Conservation (phyloP, 441 rosid species). For the Euphorbia celastroides region DNA sequence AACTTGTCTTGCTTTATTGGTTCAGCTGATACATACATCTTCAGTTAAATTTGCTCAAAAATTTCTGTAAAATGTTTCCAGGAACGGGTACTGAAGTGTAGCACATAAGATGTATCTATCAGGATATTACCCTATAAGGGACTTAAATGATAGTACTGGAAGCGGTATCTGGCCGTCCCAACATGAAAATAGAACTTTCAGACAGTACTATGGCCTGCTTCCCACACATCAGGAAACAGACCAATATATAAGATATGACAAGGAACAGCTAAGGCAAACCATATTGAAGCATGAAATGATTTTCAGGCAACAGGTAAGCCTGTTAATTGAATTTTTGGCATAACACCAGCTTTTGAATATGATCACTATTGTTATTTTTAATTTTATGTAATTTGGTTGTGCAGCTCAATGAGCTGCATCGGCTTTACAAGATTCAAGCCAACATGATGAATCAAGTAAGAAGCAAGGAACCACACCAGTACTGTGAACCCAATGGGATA, state of each 20-base stretch:
- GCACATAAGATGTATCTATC: constrained; percentile 38
- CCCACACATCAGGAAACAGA: constrained; percentile 23
- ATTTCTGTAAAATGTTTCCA: constrained; percentile 20
- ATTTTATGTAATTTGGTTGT: constrained; percentile 13
- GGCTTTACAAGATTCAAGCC: constrained; percentile 51
- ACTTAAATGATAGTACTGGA: constrained; percentile 25
- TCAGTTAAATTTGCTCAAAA: constrained; percentile 10
- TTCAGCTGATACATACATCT: background rate
- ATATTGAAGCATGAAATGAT: constrained; percentile 42
- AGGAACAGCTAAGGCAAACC: constrained; percentile 37
- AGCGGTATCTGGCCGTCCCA: constrained; percentile 28
- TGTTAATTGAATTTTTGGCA: background rate
- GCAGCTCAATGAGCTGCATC: constrained; percentile 72
- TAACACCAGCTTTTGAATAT: no score
- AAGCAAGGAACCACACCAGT: constrained; percentile 35
- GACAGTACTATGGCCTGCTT: constrained; percentile 21
- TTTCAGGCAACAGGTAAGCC: constrained; percentile 44
- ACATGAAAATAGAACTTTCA: constrained; percentile 25
- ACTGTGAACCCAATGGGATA: constrained; percentile 18
- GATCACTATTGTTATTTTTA: no score
- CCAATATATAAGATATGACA: constrained; percentile 20
- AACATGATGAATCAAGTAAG: constrained; percentile 65
- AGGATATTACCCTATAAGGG: constrained; percentile 30
- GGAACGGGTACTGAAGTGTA: constrained; percentile 44
- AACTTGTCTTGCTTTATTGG: background rate